Base-by-base conservation (phyloP, 345 rosid genomes). In the Cardiospermum halicacabum region DNA sequence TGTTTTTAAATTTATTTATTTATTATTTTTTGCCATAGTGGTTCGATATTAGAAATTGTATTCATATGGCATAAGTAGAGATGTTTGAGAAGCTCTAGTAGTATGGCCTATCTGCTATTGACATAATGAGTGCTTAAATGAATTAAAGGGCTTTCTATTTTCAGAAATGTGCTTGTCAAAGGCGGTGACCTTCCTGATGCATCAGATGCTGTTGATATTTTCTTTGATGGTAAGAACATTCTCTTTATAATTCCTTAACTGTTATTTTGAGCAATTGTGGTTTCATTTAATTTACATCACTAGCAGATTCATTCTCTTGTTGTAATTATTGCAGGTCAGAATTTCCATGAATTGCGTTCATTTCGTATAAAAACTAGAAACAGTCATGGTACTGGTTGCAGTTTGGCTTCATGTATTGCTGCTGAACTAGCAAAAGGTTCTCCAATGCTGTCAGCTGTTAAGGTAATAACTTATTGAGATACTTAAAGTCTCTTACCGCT, bases 331-430 rank as follows among this genome's bases (percentile, higher is more conserved):
- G 24, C 78, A 93, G 97, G 98, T 24, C 68, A 76, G 53, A 78
- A 80, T 30, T 78, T 77, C 73, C 74, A 85, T 67, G 96, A 88
- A 63, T 78, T 94, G 63, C 69, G 72, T 62, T 80, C 88, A 24
- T 65, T 87, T 48, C 92, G 99, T 37, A 64, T 91, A 70, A 73
- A 73, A 69, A 94, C 97, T 66, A 78, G 70, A 58, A 91, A 91
- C 56, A 85, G 95, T 69, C 97, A 91, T 68, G 99, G 99, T 58
- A 88, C 99, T 62, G 99, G 99, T 58, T 94, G 99, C 80, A 94
- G 85, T 63, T 74, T 94, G 85, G 99, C 97, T 40, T 94, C 99
- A n/a, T 85, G 88, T 31, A 87, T 94, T 69, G 99, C 99, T 45
- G 96, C 99, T 57, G 99, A 94, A 73, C 78, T 94, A 66, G 99